Evolutionary conservation across 371 early-diverging fungal species (phyloP).

Genomic region (Smittium culicis): DNA sequence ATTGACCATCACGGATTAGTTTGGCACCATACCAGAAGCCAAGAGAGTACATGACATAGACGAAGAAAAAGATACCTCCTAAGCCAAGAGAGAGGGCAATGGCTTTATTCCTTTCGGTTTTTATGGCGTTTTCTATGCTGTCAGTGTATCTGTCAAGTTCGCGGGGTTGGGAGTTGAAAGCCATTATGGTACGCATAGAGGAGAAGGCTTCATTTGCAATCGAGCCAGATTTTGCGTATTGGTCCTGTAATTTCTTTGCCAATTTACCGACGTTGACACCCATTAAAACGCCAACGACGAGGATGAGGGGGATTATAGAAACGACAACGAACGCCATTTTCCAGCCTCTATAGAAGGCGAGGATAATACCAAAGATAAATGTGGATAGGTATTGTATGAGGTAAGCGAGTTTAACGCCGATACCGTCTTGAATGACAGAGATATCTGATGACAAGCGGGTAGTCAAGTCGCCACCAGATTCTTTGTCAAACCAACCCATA

Average conservation of each 20-base stretch:
- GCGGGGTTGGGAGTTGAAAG: conserved; percentile 65
- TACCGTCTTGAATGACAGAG: conserved; percentile 69
- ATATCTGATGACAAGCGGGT: conserved; percentile 66
- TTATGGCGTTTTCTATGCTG: conserved; percentile 39
- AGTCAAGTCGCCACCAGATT: conserved; percentile 49
- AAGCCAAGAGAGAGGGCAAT: conserved; percentile 44
- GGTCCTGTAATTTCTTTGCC: conserved; percentile 30
- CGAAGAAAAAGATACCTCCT: conserved; percentile 44
- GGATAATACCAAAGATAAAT: conserved; percentile 72
- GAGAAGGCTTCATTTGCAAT: conserved; percentile 76
- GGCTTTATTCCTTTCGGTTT: conserved; percentile 41
- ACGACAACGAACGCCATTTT: conserved; percentile 68
- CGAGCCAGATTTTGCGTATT: conserved; percentile 64
- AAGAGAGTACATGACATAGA: conserved; percentile 52
- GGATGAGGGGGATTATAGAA: conserved; percentile 49
- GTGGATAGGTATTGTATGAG: conserved; percentile 48
- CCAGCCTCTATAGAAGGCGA: conserved; percentile 80
- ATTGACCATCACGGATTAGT: conserved; percentile 34
- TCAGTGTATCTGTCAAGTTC: conserved; percentile 44
- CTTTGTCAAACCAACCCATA: conserved; percentile 77
- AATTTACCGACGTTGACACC: conserved; percentile 45
- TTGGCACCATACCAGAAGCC: conserved; percentile 67
- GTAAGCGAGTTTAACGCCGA: conserved; percentile 69
- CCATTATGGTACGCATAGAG: conserved; percentile 71
- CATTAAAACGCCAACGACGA: conserved; percentile 44